Evolutionary conservation across 768 basidiomycete genomes (phyloP).

Genomic region (Terana coerulea): DNA sequence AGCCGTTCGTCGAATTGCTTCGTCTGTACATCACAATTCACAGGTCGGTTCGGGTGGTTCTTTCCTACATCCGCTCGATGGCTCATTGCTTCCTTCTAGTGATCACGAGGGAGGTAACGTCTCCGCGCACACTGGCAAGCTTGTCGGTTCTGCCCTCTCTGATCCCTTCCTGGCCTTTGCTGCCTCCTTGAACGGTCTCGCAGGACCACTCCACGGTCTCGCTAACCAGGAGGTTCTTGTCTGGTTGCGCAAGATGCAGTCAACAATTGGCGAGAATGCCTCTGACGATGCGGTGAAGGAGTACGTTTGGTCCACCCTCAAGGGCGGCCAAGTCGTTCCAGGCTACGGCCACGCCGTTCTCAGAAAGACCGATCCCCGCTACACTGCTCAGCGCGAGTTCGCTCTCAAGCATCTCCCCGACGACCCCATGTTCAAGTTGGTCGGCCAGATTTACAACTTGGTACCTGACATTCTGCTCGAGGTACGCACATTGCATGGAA

Average conservation of each 20-base stretch:
- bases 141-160: slow-evolving; percentile 92
- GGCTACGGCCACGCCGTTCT: slow-evolving; percentile 88
- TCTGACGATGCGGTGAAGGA: slow-evolving; percentile 86
- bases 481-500: slow-evolving; percentile 35
- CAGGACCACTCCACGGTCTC: slow-evolving; percentile 94
- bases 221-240: slow-evolving; percentile 96
- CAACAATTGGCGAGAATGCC: slow-evolving; percentile 80
- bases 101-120: slow-evolving; percentile 99
- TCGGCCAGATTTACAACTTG: slow-evolving; percentile 81
- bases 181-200: slow-evolving; percentile 93
- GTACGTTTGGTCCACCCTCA: slow-evolving; percentile 94
- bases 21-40: slow-evolving; percentile 97
- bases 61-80: background rate
- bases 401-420: slow-evolving; percentile 80
- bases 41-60: slow-evolving; percentile 42
- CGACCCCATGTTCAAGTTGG: slow-evolving; percentile 92
- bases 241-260: slow-evolving; percentile 94
- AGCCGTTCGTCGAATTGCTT: slow-evolving; percentile 89
- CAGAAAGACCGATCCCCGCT: slow-evolving; percentile 90
- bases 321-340: slow-evolving; percentile 90
- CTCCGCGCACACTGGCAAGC: slow-evolving; percentile 90
- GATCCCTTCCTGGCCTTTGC: slow-evolving; percentile 96
- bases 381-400: slow-evolving; percentile 87
- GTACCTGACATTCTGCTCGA: slow-evolving; percentile 89
- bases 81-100: slow-evolving; percentile 29